Evolutionary conservation across 176 grass and related monocot species (phyloP), one percentile per base, ranked within the genome.

Genomic region (Avena atlantica): DNA sequence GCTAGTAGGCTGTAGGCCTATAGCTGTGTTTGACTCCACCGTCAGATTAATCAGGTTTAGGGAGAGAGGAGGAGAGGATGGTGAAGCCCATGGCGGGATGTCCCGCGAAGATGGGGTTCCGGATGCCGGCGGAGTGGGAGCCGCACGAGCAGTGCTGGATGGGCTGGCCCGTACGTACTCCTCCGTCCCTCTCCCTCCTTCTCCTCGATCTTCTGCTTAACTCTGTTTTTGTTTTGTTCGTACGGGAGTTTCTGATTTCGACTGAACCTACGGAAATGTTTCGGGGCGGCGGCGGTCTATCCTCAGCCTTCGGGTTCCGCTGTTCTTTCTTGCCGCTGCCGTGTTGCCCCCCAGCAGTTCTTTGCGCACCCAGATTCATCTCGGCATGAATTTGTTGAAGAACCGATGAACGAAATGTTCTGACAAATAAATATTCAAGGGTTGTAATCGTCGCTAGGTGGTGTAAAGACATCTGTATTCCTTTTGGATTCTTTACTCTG

Each of bases 71-170:
- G 12, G 23, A 14, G 25, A 66, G 63, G 63, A 66, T 66, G 62
- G 62, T 29, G 70, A 73, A 50, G 11, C 16, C 34, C 50, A 70
- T 83, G 67, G 50, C 17, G 31, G 49, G 19, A 20, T 25, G 25
- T 50, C 81, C 81, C 1, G 81, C 66, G 63, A 52, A 34, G 64
- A 49, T 67, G 47, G 80, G 64, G 47, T 97, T 89, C 87, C 78
- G 81, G 90, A 97, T 97, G 91, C 95, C 95, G 65, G 92, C 92
- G 2, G 95, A 97, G 89, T 97, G 95, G 95, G 95, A 97, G 78
- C 83, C 70, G 78, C 95, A 97, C 70, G 81, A 82, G 19, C 95
- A 93, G 85, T 91, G 90, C 82, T 97, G 95, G 95, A 94, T 97
- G 74, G 92, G 92, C 14, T 97, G 95, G 95, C 95, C 95, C 14